Evolutionary conservation across 1,139 yeast species (phyloP), one percentile per base, ranked within the genome.

Genomic region (Geotrichum australiense): DNA sequence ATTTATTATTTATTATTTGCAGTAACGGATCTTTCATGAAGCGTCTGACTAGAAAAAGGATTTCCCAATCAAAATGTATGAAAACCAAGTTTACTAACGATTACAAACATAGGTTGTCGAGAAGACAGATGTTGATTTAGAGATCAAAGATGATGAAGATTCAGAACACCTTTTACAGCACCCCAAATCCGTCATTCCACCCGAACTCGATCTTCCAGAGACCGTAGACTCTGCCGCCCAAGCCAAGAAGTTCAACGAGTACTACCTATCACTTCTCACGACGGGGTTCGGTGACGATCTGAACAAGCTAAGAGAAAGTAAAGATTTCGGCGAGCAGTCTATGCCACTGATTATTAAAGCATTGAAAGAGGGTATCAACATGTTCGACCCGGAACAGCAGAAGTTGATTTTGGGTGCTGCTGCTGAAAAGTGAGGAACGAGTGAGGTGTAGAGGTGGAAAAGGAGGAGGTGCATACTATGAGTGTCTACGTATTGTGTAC

Each of bases 291-390:
- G 66, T 22, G 64, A 64, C 26, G 69, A 65, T 31, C 50, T 65
- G 15, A 59, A 61, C 41, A 53, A 53, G 33, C 49, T 65, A 27
- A 61, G 69, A 11, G 54, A 61, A 41, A 57, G 65, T 27, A 57
- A 59, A 23, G 68, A 65, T 33, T 65, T 65, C 45, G 54, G 54
- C n/a, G 53, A 53, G 4, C 56, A 58, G 22, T 57, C 65, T 11
- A 50, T 65, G 37, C 55, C 54, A 14, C 51, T 62, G 39, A 51
- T 65, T 25, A 59, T 65, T 36, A 52, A 56, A 14, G 66, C 66
- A 1, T 54, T 65, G 37, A 65, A 64, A 46, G 56, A 60, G 37
- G 69, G 70, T 18, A 54, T 54, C 25, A 63, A 64, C 39, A 55
- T 65, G 35, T 66, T 65, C 50, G 58, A 56, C 27, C 47, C 47